These are phyloP conservation scores for Phytophthora aleatoria DNA, from an alignment of 352 stramenopile species.

Conservation along the genomic window DNA sequence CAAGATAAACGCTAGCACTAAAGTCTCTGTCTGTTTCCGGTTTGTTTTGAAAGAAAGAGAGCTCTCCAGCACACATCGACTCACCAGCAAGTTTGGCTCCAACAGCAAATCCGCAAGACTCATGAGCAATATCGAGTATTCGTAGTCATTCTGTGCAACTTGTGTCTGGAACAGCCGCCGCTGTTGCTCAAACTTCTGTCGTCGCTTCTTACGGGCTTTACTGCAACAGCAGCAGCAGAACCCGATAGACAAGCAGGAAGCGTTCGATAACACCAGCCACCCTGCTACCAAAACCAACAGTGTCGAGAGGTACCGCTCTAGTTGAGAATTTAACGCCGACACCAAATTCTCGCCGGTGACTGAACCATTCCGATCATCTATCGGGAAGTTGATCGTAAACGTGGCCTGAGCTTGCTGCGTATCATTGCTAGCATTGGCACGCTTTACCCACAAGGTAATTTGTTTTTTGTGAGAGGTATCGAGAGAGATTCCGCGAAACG, in stretches of 20 bases:
- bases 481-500: conserved; percentile 36
- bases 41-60: conserved; percentile 9
- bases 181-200: conserved; percentile 45
- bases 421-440: conserved; percentile 16
- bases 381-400: conserved; percentile 40
- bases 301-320: conserved; percentile 45
- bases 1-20: conserved; percentile 38
- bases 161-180: conserved; percentile 44
- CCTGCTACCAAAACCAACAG: conserved; percentile 30
- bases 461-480: conserved; percentile 24
- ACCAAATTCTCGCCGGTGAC: conserved; percentile 20
- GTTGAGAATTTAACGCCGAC: conserved; percentile 26
- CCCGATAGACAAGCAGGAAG: conserved; percentile 46
- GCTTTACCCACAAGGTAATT: conserved; percentile 56
- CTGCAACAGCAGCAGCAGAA: conserved; percentile 67
- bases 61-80: conserved; percentile 32
- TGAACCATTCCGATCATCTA: conserved; percentile 6
- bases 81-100: conserved; percentile 46
- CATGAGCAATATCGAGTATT: conserved; percentile 72
- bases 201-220: conserved; percentile 42
- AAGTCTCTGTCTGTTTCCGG: not conserved
- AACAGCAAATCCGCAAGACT: conserved; percentile 50
- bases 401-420: conserved; percentile 15
- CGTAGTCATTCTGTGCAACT: conserved; percentile 70
- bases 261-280: conserved; percentile 57